Evolutionary conservation across 371 early-diverging fungal species (phyloP), one percentile per base, ranked within the genome.

Genomic region (Blakeslea trispora): DNA sequence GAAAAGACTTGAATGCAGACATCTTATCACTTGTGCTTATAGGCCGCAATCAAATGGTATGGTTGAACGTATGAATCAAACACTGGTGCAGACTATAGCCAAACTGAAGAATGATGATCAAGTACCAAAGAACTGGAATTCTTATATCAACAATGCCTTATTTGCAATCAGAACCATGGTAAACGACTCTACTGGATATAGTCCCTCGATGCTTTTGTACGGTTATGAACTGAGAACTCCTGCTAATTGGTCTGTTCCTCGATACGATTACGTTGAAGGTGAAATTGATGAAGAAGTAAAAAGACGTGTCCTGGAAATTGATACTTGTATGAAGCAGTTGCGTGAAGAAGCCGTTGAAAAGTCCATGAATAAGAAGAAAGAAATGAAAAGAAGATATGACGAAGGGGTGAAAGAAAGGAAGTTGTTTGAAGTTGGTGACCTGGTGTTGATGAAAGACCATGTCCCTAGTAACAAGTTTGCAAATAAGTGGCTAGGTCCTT

Each of bases 21-120:
- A 46, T 18, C 17, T 50, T 1, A 51, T 61, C 18, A 61, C 60
- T 21, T 63, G 67, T 0, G 59, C 67, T 5, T 64, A 66, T 53
- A 21, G 63, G 18, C 74, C 69, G 0, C 65, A 72, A 43, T 59
- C 59, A 0, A 72, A 70, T 54, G 69, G 72, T 0, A 50, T 64
- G n/a, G 65, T 65, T n/a, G 68, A n/a, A n/a, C n/a, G n/a, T n/a
- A n/a, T n/a, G n/a, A n/a, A n/a, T n/a, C n/a, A n/a, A n/a, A n/a
- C n/a, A 79, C 17, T 66, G 0, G 39, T 34, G 0, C 22, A 48
- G 4, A 46, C 46, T 0, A 23, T 66, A 15, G 31, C 61, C 10
- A 66, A 66, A 42, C 5, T 66, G 1, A 13, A 10, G 0, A 45
- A 58, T 21, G 24, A 39, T 21, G 40, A 48, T 8, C 9, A 21